These are phyloP conservation scores for Nemania serpens DNA, from an alignment of 2,329 filamentous ascomycete genomes.

Conservation along the genomic window DNA sequence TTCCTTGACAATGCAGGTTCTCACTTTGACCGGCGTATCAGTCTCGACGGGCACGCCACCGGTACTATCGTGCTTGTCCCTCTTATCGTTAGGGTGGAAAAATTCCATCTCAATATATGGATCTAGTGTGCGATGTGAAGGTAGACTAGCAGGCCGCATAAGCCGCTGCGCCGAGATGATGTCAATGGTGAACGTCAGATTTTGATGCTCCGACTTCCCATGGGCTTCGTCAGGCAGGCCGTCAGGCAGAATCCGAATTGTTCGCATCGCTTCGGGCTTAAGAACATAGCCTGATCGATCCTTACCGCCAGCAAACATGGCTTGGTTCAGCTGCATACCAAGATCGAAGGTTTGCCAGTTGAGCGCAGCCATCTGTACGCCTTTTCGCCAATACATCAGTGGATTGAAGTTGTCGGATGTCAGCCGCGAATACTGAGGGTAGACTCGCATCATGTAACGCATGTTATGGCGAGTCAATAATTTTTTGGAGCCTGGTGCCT, in stretches of 20 bases:
- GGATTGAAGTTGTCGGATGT: constrained; percentile 95
- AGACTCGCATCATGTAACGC: constrained; percentile 89
- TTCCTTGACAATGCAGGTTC: constrained; percentile 78
- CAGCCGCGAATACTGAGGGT: constrained; percentile 81
- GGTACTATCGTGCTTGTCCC: constrained; percentile 79
- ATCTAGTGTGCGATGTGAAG: constrained; percentile 77
- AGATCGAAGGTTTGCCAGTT: constrained; percentile 99
- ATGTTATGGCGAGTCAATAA: constrained; percentile 88
- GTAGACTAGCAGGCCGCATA: constrained; percentile 76
- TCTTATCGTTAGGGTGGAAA: constrained; percentile 90
- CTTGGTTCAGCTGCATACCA: constrained; percentile 93
- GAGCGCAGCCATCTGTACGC: constrained; percentile 95
- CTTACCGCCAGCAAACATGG: constrained; percentile 91
- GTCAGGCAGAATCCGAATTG: constrained; percentile 65
- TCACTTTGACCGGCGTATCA: constrained; percentile 71
- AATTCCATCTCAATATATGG: constrained; percentile 96
- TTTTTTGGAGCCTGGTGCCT: constrained; percentile 74
- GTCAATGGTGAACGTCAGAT: constrained; percentile 83
- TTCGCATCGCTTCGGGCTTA: constrained; percentile 85
- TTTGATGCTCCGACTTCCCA: constrained; percentile 76
- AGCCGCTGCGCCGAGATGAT: constrained; percentile 94
- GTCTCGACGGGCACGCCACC: constrained; percentile 54
- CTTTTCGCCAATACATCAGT: constrained; percentile 88
- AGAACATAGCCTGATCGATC: constrained; percentile 91
- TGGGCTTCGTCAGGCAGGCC: constrained; percentile 56